These are phyloP conservation scores for Pseudisothecium myosuroides DNA, from an alignment of 225 moss, liverwort and hornwort genomes.

Conservation along the genomic window DNA sequence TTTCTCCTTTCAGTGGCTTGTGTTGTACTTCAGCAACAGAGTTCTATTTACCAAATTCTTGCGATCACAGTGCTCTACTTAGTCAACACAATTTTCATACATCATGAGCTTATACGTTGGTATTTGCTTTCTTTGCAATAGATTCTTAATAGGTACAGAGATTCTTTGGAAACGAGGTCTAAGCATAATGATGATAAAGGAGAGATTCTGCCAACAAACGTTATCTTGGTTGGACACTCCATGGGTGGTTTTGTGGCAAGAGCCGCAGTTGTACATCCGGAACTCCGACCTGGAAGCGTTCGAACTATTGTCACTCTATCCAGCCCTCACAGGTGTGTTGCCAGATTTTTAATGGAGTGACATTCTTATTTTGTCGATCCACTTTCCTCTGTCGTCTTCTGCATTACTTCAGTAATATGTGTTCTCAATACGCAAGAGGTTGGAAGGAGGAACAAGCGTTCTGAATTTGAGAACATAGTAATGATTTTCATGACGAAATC, in stretches of 20 bases:
- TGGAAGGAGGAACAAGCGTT: not conserved
- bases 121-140: slow-evolving; percentile 2
- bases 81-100: not conserved
- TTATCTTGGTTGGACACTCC: slow-evolving; percentile 94
- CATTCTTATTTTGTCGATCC: not conserved
- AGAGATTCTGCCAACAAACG: slow-evolving; percentile 72
- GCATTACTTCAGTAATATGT: not conserved
- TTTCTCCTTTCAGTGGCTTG: not conserved
- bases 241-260: slow-evolving; percentile 99
- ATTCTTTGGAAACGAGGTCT: slow-evolving; percentile 87
- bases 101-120: not conserved
- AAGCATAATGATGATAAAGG: slow-evolving; percentile 76
- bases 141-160: slow-evolving; percentile 94
- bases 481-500: not conserved
- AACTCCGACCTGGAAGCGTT: slow-evolving; percentile 68
- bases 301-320: slow-evolving; percentile 87
- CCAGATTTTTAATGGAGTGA: not conserved
- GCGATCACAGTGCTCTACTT: not conserved
- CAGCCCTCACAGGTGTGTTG: slow-evolving; percentile 82
- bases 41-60: not conserved
- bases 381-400: not conserved
- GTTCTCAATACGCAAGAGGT: not conserved
- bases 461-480: not conserved
- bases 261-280: slow-evolving; percentile 91
- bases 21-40: not conserved